A percentile compares a stretch with the other conserved stretches of the same genome.
Conservation (phyloP, 352 stramenopile species). For the Globisporangium viniferum region DNA sequence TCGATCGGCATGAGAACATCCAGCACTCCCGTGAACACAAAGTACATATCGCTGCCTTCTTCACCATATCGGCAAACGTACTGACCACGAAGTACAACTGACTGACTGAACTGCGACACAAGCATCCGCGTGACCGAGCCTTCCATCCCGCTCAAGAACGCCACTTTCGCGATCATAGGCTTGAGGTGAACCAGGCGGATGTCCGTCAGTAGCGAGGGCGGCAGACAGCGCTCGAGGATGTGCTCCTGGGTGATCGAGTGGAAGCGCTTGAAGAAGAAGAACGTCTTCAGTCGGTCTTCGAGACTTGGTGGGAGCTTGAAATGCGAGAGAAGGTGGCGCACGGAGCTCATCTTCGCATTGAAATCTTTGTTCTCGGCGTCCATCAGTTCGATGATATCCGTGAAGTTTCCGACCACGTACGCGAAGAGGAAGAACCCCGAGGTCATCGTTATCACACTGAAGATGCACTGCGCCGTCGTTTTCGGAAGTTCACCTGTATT, state of each 20-base stretch:
- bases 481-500: slow-evolving; percentile 30
- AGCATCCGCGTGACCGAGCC: slow-evolving; percentile 41
- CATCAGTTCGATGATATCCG: slow-evolving; percentile 36
- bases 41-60: slow-evolving; percentile 52
- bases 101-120: slow-evolving; percentile 42
- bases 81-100: slow-evolving; percentile 30
- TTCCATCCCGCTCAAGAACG: slow-evolving; percentile 42
- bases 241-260: slow-evolving; percentile 54
- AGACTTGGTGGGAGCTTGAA: slow-evolving; percentile 32
- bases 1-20: slow-evolving; percentile 25
- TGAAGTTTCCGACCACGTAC: slow-evolving; percentile 41
- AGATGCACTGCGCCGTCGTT: slow-evolving; percentile 25
- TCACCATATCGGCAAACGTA: slow-evolving; percentile 40
- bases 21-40: slow-evolving; percentile 46
- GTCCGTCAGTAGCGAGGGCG: slow-evolving; percentile 44
- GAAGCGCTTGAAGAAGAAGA: slow-evolving; percentile 47
- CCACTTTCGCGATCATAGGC: slow-evolving; percentile 51
- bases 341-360: slow-evolving; percentile 33
- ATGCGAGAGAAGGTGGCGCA: slow-evolving; percentile 35
- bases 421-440: slow-evolving; percentile 41
- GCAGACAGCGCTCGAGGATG: slow-evolving; percentile 36
- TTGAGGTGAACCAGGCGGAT: slow-evolving; percentile 44
- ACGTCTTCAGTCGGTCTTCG: slow-evolving; percentile 37
- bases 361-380: slow-evolving; percentile 49
- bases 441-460: slow-evolving; percentile 33